These are phyloP conservation scores for Sordariomycetes sp. DNA, from an alignment of 2,329 filamentous ascomycete genomes.

Conservation along the genomic window DNA sequence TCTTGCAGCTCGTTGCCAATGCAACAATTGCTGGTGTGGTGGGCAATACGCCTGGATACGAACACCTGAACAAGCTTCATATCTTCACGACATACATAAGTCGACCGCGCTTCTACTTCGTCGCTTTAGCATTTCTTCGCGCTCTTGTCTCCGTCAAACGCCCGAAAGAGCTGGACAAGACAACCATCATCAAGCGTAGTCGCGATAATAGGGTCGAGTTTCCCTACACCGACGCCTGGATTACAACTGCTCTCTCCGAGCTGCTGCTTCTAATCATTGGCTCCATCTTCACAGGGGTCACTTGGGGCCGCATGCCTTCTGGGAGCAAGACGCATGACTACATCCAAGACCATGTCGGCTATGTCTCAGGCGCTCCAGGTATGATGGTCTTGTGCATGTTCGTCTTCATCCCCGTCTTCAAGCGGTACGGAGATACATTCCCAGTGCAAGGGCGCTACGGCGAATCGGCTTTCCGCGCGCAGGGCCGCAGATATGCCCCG, in stretches of 20 bases:
- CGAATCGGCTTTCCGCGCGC: not conserved
- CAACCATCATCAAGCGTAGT: slow-evolving; percentile 8
- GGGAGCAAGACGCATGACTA: slow-evolving; percentile 7
- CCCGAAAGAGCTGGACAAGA: slow-evolving; percentile 9
- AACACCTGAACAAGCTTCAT: slow-evolving; percentile 11
- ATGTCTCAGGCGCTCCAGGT: slow-evolving; percentile 10
- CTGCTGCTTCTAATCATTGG: slow-evolving; percentile 10
- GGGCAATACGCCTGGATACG: slow-evolving; percentile 8
- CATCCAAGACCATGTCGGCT: slow-evolving; percentile 10
- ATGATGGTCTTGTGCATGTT: slow-evolving; percentile 10
- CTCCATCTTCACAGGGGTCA: slow-evolving; percentile 13
- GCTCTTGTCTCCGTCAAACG: slow-evolving; percentile 8
- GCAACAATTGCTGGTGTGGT: slow-evolving; percentile 11
- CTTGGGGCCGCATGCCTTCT: slow-evolving; percentile 12
- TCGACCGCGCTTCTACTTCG: slow-evolving; percentile 11
- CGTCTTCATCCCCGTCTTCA: slow-evolving; percentile 11
- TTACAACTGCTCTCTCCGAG: slow-evolving; percentile 10
- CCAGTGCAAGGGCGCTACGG: slow-evolving; percentile 6
- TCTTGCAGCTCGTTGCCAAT: slow-evolving; percentile 10
- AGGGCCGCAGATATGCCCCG: slow-evolving; percentile 10
- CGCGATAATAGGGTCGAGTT: slow-evolving; percentile 13
- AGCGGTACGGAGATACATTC: slow-evolving; percentile 13
- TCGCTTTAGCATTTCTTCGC: slow-evolving; percentile 10
- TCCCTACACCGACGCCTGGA: slow-evolving; percentile 12
- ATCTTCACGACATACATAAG: slow-evolving; percentile 12